Evolutionary conservation across 495 filamentous ascomycete species (phyloP), one percentile per base, ranked within the genome.

Genomic region (Cercophora scortea): DNA sequence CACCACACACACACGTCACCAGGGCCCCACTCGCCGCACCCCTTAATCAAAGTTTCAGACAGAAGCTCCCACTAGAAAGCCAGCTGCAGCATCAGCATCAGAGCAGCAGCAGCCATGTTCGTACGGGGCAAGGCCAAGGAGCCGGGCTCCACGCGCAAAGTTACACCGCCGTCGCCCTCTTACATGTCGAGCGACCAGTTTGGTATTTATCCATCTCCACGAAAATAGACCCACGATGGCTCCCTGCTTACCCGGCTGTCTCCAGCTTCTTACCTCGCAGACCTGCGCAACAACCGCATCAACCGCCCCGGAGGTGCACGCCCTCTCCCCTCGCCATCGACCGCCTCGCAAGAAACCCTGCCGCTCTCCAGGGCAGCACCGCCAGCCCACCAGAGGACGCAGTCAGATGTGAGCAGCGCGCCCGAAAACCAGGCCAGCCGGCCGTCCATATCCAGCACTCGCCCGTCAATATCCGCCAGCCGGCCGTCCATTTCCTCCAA

Each of bases 171-270:
- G 18, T 83, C 83, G 38, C 85, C 87, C 19, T 78, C 80, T 39
- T 94, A 88, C 71, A 95, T 96, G 90, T 82, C 83, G 36, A 82
- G 82, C 64, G 83, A 91, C 43, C 89, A 95, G 71, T 85, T 94
- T 66, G 87, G 90, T 95, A 72, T 59, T 57, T 43, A 42, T 54
- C 50, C 19, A 35, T 18, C 69, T 48, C 58, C 56, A 32, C 53
- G 51, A n/a, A 65, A 54, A 53, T 55, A 63, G 6, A 19, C 13
- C 12, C 34, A 35, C 44, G 35, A 42, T 50, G 48, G 51, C 25
- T 40, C 10, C 17, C 7, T 36, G 44, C 8, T 38, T 56, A 49
- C 70, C 61, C 64, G 72, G 60, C 42, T 42, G 53, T 63, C 43
- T 60, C 54, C 67, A 85, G 89, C 87, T 57, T 75, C 77, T 33